Conservation (phyloP, 2,329 filamentous ascomycete species). For the Graphium sp. region DNA sequence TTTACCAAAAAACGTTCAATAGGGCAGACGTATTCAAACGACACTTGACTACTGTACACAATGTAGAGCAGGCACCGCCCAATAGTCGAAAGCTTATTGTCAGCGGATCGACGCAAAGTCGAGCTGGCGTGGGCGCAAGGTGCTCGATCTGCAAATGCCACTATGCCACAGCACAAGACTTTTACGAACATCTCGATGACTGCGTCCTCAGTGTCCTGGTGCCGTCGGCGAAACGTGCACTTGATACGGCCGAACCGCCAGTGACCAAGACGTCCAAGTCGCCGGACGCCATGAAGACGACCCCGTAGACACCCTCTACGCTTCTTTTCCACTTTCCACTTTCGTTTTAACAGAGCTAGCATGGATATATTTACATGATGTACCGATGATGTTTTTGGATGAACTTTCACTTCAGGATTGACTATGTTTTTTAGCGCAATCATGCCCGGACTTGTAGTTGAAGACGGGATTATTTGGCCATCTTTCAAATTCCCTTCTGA, state of each 20-base stretch:
- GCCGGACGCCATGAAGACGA: constrained; percentile 1
- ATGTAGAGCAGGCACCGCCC: constrained; percentile 84
- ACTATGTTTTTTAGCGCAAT: too few relatives aligned
- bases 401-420: too few relatives aligned
- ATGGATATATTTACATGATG: too few relatives aligned
- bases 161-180: constrained; percentile 81
- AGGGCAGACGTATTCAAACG: constrained; percentile 94
- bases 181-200: constrained; percentile 84
- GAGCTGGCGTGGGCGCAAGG: constrained; percentile 46
- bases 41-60: constrained; percentile 82
- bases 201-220: constrained; percentile 44
- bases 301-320: constrained; percentile 1
- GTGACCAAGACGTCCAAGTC: constrained; percentile 2
- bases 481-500: too few relatives aligned
- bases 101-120: constrained; percentile 5
- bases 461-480: too few relatives aligned
- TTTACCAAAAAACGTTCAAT: constrained; percentile 90
- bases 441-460: too few relatives aligned
- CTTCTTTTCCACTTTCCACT: too few relatives aligned
- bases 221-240: constrained; percentile 12
- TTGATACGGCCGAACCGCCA: constrained; percentile 3
- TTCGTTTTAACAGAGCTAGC: too few relatives aligned
- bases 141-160: constrained; percentile 75
- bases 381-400: too few relatives aligned
- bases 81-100: constrained; percentile 63